Percentiles rank a stretch among this genome's conserved stretches.
Evolutionary conservation across 805 yeast species (phyloP).

Genomic region (Danielozyma ontarioensis): DNA sequence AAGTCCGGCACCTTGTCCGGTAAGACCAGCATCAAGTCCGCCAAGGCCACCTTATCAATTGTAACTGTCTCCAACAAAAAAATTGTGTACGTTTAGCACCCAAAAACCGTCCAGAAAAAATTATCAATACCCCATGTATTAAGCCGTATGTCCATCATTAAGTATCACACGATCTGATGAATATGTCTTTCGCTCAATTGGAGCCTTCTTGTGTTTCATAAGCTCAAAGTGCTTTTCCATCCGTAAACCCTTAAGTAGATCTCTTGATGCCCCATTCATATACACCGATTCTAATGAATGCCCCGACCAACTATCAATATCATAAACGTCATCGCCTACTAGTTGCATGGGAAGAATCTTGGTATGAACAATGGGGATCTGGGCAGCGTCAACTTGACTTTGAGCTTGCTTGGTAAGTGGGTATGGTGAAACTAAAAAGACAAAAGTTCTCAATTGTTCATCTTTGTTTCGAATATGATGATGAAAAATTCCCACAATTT

Average conservation of each 20-base stretch:
- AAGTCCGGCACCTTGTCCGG: not conserved
- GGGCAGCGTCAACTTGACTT: conserved; percentile 38
- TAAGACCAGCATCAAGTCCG: not conserved
- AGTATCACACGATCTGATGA: too few species aligned
- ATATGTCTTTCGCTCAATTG: too few species aligned
- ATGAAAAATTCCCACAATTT: conserved; percentile 47
- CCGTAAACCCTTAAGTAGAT: conserved; percentile 29
- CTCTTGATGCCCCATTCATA: conserved; percentile 32
- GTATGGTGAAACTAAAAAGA: conserved; percentile 44
- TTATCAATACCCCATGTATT: not conserved
- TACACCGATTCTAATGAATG: conserved; percentile 32
- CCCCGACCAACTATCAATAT: conserved; percentile 31
- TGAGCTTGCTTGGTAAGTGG: conserved; percentile 45
- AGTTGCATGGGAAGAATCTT: conserved; percentile 31
- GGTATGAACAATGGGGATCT: conserved; percentile 42
- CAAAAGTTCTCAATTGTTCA: conserved; percentile 17
- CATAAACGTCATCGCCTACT: conserved; percentile 19
- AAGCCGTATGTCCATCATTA: not conserved
- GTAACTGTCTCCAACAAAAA: not conserved
- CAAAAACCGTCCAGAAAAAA: not conserved
- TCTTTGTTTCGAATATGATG: conserved; percentile 23
- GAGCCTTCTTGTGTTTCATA: not conserved
- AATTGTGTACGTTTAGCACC: not conserved
- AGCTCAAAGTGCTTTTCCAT: conserved; percentile 2
- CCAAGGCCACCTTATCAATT: not conserved